Conservation (phyloP, 129 eudicot species). For the Calendula officinalis region DNA sequence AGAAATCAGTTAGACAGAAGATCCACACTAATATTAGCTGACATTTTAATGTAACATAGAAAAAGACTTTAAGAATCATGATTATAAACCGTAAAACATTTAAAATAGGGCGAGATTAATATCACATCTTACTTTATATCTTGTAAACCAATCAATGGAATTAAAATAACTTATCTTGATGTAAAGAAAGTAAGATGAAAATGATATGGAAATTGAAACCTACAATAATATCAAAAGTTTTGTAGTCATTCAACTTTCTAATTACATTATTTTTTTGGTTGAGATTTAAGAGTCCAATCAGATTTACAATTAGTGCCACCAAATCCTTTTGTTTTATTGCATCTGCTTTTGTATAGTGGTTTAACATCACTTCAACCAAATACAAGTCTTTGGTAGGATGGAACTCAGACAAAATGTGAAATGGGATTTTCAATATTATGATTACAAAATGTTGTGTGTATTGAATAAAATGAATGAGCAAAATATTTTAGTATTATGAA, state of each 20-base stretch:
- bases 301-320: background rate
- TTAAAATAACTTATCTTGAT: conserved; percentile 21
- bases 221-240: background rate
- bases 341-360: background rate
- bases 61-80: background rate
- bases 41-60: too few species aligned
- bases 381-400: background rate
- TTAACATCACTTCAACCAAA: background rate
- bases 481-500: too few species aligned
- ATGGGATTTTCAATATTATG: background rate
- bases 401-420: background rate
- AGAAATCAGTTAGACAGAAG: too few species aligned
- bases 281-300: background rate
- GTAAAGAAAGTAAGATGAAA: conserved; percentile 3
- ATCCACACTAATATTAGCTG: too few species aligned
- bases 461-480: too few species aligned
- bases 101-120: too few species aligned
- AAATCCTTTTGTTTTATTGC: background rate
- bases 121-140: conserved; percentile 3
- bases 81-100: background rate
- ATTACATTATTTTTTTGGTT: background rate
- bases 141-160: background rate
- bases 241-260: conserved; percentile 1
- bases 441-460: background rate
- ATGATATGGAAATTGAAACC: background rate